These are phyloP conservation scores for Pistacia atlantica DNA, from an alignment of 345 rosid species.

Conservation along the genomic window DNA sequence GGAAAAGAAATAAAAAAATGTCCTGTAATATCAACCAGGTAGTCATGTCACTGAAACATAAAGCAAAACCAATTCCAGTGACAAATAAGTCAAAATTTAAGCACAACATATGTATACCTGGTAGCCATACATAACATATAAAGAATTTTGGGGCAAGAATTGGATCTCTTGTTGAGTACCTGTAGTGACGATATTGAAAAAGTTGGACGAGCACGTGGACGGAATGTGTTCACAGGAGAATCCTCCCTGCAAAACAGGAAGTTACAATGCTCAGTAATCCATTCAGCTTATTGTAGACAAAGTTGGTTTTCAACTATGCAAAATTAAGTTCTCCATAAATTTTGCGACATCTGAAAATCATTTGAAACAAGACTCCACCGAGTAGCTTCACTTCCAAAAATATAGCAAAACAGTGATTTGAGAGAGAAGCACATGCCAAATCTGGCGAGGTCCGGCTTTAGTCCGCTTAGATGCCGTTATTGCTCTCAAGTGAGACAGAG, in stretches of 20 bases:
- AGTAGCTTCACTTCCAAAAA: neutral
- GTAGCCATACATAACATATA: neutral
- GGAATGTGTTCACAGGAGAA: conserved; percentile 82
- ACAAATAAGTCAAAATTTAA: neutral
- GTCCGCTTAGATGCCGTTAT: conserved; percentile 90
- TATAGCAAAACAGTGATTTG: conserved; percentile 23
- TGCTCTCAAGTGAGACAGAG: conserved; percentile 79
- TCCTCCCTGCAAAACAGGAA: conserved; percentile 73
- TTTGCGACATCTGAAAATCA: neutral
- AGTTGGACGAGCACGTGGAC: conserved; percentile 88
- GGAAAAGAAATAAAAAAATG: neutral
- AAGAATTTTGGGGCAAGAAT: conserved; percentile 6
- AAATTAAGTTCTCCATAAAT: neutral
- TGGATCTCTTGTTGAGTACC: conserved; percentile 46
- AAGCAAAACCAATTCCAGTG: neutral
- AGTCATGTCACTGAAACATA: neutral
- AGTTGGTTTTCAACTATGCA: neutral
- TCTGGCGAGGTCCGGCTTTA: conserved; percentile 76
- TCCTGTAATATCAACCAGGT: neutral
- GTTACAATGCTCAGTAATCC: conserved; percentile 15
- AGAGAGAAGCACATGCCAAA: conserved; percentile 59
- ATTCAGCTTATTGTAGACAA: conserved; percentile 7
- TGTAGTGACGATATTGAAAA: conserved; percentile 97
- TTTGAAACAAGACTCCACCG: neutral
- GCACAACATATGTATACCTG: neutral